phyloP scores from a whole-genome alignment of 495 filamentous ascomycete genomes.

The Alectoria sarmentosa region DNA sequence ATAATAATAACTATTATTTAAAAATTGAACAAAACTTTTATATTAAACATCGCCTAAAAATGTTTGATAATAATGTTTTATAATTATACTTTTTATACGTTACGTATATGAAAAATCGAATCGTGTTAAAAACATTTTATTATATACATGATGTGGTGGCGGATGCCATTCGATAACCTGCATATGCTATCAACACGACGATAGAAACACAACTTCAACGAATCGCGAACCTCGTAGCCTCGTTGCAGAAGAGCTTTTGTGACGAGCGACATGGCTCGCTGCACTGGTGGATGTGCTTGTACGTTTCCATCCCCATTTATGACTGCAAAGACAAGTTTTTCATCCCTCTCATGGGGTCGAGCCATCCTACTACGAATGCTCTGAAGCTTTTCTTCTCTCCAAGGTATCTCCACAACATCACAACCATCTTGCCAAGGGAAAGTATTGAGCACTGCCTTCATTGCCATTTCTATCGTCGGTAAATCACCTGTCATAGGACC shows the following conservation, averaged over 20 bases:
- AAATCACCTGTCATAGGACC: background rate
- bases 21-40: too few relatives aligned
- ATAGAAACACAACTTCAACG: background rate
- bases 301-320: constrained; percentile 43
- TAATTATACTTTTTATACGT: too few relatives aligned
- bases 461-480: constrained; percentile 30
- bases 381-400: constrained; percentile 18
- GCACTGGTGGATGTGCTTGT: constrained; percentile 45
- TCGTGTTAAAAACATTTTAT: too few relatives aligned
- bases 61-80: too few relatives aligned
- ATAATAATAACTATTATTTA: too few relatives aligned
- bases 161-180: constrained; percentile 13
- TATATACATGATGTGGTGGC: too few relatives aligned
- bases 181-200: background rate
- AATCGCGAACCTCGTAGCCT: constrained; percentile 42
- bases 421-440: constrained; percentile 34
- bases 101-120: too few relatives aligned
- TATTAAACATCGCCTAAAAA: too few relatives aligned
- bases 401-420: constrained; percentile 32
- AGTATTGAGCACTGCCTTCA: constrained; percentile 30
- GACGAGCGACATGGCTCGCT: constrained; percentile 44
- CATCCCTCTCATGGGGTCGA: background rate
- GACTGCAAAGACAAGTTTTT: constrained; percentile 45
- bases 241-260: constrained; percentile 39
- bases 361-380: background rate